Evolutionary conservation across 2,329 filamentous ascomycete genomes (phyloP), one percentile per base, ranked within the genome.

Genomic region (Neofusicoccum parvum): DNA sequence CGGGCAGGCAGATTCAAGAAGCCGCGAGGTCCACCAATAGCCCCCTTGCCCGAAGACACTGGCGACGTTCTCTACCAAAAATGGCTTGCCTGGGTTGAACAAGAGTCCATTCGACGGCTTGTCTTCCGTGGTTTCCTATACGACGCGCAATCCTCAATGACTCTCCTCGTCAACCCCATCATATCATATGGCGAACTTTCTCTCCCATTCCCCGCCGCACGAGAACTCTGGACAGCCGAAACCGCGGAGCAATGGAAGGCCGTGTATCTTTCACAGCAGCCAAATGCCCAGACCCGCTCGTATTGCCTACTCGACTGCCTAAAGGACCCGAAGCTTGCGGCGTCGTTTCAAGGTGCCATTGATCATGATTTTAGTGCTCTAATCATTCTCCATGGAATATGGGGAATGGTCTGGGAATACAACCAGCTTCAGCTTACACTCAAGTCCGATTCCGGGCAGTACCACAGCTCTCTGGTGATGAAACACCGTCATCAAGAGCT

Each of bases 101-200:
- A 85, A 66, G 89, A 92, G 71, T 87, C 86, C 3, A 90, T 86
- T 78, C 90, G 91, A 72, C 83, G 88, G 78, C 83, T 92, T 2
- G 85, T 86, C 3, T 88, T 90, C 66, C 87, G 89, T 71, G 79
- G 86, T 14, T 90, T 90, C 69, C 76, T 89, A 5, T 83, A 88
- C 65, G 90, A 92, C 70, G 82, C 87, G 0, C 87, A 91, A 67
- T 82, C 85, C 3, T 90, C 90, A 2, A 89, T 92, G 79, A 86
- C 87, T 1, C 81, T 90, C 3, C 80, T 90, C 63, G 87, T 85
- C 23, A 88, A 85, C 66, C 87, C 88, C 0, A 79, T 87, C 20
- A 86, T 92, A 68, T 90, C 89, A 0, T 92, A 91, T 70, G 83
- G 88, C 0, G 90, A 92, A 70, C 78, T 92, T 56, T 86, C 86